Base-by-base conservation (phyloP, 2,329 filamentous ascomycete species). In the Aspergillus transmontanensis region DNA sequence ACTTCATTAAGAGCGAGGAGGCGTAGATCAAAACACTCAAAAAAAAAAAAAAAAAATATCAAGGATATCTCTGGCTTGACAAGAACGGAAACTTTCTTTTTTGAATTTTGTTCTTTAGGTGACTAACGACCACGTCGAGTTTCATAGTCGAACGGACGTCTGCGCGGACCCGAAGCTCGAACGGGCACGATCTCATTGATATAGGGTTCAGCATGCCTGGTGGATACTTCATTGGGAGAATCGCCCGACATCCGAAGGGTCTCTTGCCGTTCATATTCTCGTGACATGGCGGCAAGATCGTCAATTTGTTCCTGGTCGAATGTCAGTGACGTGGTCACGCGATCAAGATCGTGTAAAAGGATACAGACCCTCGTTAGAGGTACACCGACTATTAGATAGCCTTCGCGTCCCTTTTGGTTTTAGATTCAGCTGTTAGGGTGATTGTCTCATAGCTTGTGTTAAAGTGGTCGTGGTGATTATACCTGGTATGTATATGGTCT, bases 401-500 rank as follows among this genome's bases (percentile, higher is more conserved):
- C 81, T 72, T 83, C 81, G 62, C 81, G 79, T 51, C 80, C 80
- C 80, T 82, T 70, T n/a, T 60, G 66, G 39, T 59, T 50, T 61
- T 63, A 57, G 69, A 65, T 64, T 57, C 59, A 63, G 61, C 67
- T 57, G 68, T 75, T 72, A 75, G 70, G 70, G 36, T 41, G 32
- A 34, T 51, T 45, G 41, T 63, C 54, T 60, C 57, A 54, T 51
- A 34, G 51, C n/a, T 26, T 41, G 41, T 16, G 45, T 46, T 28
- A 34, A 43, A 32, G 41, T 51, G 48, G 21, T 46, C 11, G 48
- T 46, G 55, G 46, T 61, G 54, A 48, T 51, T 50, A 48, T 79
- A 81, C 80, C 74, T 83, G 80, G 64, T 82, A 82, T 58, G 76
- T 80, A 67, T 80, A 83, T 45, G 81, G 81, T 63, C 81, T 74